These are phyloP conservation scores for Straminergon stramineum DNA, from an alignment of 225 moss, liverwort and hornwort species.

Conservation along the genomic window DNA sequence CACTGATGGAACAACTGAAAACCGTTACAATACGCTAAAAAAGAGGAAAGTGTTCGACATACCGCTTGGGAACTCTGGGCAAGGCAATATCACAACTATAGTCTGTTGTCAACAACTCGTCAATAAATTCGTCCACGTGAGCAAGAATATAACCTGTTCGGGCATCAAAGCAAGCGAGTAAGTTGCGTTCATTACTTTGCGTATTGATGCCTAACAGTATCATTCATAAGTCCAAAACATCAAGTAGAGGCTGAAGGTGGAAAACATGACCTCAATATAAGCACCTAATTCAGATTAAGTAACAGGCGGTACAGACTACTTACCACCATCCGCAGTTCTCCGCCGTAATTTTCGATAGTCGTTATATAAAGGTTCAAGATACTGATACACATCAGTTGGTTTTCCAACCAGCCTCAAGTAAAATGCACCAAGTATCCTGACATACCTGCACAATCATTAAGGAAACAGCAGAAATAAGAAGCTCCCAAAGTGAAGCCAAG, in stretches of 20 bases:
- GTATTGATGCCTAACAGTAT: neutral
- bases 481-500: neutral
- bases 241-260: neutral
- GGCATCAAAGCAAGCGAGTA: neutral
- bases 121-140: constrained; percentile 94
- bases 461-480: neutral
- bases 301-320: constrained; percentile 1
- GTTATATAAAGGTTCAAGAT: constrained; percentile 96
- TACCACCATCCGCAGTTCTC: constrained; percentile 71
- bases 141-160: constrained; percentile 57
- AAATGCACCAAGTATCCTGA: constrained; percentile 95
- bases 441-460: constrained; percentile 57
- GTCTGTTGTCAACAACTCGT: constrained; percentile 83
- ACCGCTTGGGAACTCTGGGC: constrained; percentile 97
- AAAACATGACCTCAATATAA: neutral
- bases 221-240: neutral
- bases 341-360: constrained; percentile 92
- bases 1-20: neutral
- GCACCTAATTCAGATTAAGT: neutral
- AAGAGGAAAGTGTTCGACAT: neutral
- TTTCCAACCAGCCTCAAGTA: constrained; percentile 97
- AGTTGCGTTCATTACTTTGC: neutral
- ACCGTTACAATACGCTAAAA: neutral
- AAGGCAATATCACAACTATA: constrained; percentile 98
- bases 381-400: constrained; percentile 97